phyloP scores from a whole-genome alignment of 805 yeast genomes.

The Candida orba region DNA sequence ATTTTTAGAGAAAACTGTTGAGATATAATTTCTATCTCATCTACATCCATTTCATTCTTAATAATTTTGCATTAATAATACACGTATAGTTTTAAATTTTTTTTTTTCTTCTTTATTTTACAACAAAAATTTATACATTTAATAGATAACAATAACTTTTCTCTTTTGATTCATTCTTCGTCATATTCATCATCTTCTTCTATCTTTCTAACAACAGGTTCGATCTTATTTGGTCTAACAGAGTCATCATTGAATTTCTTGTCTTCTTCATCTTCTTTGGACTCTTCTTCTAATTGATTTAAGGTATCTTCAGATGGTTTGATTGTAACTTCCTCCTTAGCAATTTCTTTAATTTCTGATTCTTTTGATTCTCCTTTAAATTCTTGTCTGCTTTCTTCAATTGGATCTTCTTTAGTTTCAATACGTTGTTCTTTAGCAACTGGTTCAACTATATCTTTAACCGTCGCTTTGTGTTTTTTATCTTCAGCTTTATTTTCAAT shows the following conservation, averaged over 20 bases:
- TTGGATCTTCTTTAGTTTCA: background rate
- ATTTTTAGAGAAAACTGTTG: constrained; percentile 47
- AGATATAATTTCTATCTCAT: constrained; percentile 5
- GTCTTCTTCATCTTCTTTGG: constrained; percentile 28
- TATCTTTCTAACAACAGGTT: constrained; percentile 31
- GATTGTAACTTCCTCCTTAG: background rate
- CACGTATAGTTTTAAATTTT: no score
- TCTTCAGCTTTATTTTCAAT: no score
- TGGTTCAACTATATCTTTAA: background rate
- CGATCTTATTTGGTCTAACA: constrained; percentile 22
- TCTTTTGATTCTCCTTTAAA: background rate
- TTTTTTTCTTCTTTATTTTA: background rate
- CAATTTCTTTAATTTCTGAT: background rate
- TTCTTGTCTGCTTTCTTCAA: background rate
- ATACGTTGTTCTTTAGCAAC: no score
- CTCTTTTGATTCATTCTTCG: constrained; percentile 26
- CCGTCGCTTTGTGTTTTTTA: background rate
- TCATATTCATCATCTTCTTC: constrained; percentile 33
- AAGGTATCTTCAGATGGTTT: constrained; percentile 12
- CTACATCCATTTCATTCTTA: background rate
- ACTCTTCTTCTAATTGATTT: constrained; percentile 12
- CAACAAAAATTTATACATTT: background rate
- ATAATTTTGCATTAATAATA: no score
- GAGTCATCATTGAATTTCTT: constrained; percentile 11
- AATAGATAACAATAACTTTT: background rate